These are phyloP conservation scores for Ormosia semicastrata DNA, from an alignment of 306 rosid species.

Conservation along the genomic window DNA sequence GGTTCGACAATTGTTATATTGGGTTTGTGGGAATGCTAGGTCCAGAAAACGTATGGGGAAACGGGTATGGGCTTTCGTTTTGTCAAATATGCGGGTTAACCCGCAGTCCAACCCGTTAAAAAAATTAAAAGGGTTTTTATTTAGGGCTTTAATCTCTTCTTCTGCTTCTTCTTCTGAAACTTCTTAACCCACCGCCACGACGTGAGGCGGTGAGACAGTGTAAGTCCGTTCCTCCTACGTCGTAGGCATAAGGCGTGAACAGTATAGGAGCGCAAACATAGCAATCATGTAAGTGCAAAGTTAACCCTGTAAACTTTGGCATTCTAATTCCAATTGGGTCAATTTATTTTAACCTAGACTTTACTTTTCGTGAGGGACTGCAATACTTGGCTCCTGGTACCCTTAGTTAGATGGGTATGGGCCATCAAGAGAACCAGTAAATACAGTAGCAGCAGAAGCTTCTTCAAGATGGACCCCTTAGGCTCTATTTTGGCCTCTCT, in stretches of 20 bases:
- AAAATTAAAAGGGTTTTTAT: background rate
- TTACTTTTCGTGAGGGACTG: too few species aligned
- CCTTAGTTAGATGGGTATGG: too few species aligned
- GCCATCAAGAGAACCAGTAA: too few species aligned
- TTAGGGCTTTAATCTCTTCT: background rate
- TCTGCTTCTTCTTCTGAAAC: background rate
- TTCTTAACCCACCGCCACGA: background rate
- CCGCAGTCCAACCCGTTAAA: background rate
- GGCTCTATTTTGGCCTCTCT: background rate
- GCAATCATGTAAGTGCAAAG: background rate
- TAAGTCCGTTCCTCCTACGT: background rate
- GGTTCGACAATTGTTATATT: background rate
- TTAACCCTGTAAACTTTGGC: background rate
- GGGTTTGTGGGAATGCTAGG: background rate
- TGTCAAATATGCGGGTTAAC: background rate
- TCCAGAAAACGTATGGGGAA: background rate
- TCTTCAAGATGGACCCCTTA: too few species aligned
- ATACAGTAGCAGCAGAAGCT: too few species aligned
- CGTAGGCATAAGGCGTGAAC: background rate
- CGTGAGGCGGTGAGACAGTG: background rate
- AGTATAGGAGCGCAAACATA: background rate
- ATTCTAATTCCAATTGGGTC: background rate
- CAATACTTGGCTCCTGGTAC: too few species aligned
- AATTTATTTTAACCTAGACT: background rate
- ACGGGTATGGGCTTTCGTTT: too few species aligned